Conservation (phyloP, 441 rosid genomes). For the Erysimum pusillum region DNA sequence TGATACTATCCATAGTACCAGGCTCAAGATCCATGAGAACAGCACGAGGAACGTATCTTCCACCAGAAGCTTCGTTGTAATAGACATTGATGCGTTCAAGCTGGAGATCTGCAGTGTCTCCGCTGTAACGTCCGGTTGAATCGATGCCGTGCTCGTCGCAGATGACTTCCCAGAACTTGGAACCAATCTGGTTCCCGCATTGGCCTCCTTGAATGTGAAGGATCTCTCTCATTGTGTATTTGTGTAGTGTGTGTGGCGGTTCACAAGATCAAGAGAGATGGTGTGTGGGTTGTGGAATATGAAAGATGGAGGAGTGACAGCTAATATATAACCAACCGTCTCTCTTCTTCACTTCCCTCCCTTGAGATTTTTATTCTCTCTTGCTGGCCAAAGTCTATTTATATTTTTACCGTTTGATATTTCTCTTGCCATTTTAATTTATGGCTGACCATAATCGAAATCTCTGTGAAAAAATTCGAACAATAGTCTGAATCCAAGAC, state of each 20-base stretch:
- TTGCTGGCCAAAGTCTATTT: background rate
- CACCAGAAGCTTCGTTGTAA: constrained; percentile 35
- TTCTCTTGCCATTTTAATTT: background rate
- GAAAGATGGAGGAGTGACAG: background rate
- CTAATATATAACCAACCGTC: constrained; percentile 2
- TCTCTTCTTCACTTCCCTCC: constrained; percentile 4
- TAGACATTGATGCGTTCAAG: constrained; percentile 36
- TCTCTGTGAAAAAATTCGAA: background rate
- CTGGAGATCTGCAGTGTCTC: constrained; percentile 37
- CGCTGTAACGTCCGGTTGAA: constrained; percentile 35
- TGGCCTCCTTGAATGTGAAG: constrained; percentile 41
- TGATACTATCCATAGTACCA: constrained; percentile 40
- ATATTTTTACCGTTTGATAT: background rate
- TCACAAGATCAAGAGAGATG: constrained; percentile 2
- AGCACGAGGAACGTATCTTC: constrained; percentile 37
- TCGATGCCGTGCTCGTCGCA: constrained; percentile 40
- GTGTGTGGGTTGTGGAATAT: background rate
- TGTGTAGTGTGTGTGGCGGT: background rate
- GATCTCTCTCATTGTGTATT: constrained; percentile 32
- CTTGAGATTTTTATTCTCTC: background rate
- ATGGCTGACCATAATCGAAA: background rate
- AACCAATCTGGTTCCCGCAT: constrained; percentile 40
- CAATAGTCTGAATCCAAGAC: background rate
- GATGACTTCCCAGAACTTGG: constrained; percentile 32
- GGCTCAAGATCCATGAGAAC: constrained; percentile 42